Conservation (phyloP, 345 rosid species). For the Syzygium grande region DNA sequence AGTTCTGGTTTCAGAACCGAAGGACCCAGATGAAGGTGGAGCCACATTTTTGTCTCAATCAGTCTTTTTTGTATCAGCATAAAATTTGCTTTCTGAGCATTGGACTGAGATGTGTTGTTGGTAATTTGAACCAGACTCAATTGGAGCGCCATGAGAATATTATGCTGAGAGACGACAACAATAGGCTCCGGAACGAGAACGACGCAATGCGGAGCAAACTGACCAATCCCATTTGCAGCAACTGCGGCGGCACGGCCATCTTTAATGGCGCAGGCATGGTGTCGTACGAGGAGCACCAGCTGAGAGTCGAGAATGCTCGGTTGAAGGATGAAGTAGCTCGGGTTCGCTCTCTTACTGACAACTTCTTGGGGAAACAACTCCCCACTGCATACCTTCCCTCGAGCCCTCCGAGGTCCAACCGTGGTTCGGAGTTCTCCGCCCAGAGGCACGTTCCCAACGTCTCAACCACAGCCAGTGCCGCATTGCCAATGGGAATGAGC, state of each 20-base stretch:
- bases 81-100: background rate
- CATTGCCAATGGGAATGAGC: background rate
- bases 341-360: constrained; percentile 35
- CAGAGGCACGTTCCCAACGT: background rate
- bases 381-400: constrained; percentile 16
- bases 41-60: background rate
- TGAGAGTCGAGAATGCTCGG: constrained; percentile 53
- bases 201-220: constrained; percentile 36
- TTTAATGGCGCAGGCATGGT: constrained; percentile 13
- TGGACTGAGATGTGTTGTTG: background rate
- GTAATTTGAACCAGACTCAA: constrained; percentile 41
- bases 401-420: constrained; percentile 19
- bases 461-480: background rate
- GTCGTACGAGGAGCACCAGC: constrained; percentile 41
- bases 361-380: constrained; percentile 47
- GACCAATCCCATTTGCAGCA: constrained; percentile 43
- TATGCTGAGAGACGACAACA: constrained; percentile 56
- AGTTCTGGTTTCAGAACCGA: constrained; percentile 80
- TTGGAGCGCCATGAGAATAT: constrained; percentile 62
- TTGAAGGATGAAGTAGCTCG: constrained; percentile 49
- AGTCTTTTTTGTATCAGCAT: background rate
- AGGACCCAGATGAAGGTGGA: constrained; percentile 77
- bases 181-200: constrained; percentile 59
- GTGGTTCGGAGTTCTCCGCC: background rate
- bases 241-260: constrained; percentile 53